Evolutionary conservation across 768 basidiomycete species (phyloP).

Genomic region (Pleurotus platypus): DNA sequence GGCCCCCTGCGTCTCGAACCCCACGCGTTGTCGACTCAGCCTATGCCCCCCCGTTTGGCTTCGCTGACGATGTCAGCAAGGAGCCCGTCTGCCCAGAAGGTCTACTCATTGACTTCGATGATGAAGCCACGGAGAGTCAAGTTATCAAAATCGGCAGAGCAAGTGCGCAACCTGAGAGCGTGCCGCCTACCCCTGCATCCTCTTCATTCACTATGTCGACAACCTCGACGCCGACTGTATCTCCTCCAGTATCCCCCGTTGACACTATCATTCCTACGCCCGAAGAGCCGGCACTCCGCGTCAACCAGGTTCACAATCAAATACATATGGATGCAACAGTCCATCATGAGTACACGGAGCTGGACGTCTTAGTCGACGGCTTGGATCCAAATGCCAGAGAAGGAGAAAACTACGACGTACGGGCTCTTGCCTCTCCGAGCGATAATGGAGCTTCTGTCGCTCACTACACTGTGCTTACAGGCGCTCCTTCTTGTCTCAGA

Average conservation of each 20-base stretch:
- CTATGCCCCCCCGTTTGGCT: constrained; percentile 25
- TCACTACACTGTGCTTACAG: constrained; percentile 25
- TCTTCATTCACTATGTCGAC: too few species aligned
- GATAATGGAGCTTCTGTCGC: constrained; percentile 11
- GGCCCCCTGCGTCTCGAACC: constrained; percentile 26
- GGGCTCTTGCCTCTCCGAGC: constrained; percentile 24
- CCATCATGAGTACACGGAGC: constrained; percentile 47
- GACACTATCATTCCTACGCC: background rate
- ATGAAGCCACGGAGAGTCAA: constrained; percentile 26
- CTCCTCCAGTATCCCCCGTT: background rate
- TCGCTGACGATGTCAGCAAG: constrained; percentile 10
- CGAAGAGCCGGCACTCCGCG: too few species aligned
- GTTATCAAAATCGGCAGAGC: constrained; percentile 12
- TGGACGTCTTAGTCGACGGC: constrained; percentile 58
- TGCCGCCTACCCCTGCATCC: too few species aligned
- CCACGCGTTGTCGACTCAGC: constrained; percentile 30
- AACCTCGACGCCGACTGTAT: constrained; percentile 2
- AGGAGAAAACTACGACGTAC: constrained; percentile 64
- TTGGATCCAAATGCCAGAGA: constrained; percentile 43
- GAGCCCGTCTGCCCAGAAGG: constrained; percentile 39
- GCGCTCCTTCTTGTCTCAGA: constrained; percentile 58
- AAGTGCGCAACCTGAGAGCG: constrained; percentile 5
- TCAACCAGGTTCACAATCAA: too few species aligned
- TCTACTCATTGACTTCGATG: constrained; percentile 54
- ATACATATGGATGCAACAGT: constrained; percentile 1